Base-by-base conservation (phyloP, 2,329 filamentous ascomycete species). In the Penicillium fuscoglaucum region DNA sequence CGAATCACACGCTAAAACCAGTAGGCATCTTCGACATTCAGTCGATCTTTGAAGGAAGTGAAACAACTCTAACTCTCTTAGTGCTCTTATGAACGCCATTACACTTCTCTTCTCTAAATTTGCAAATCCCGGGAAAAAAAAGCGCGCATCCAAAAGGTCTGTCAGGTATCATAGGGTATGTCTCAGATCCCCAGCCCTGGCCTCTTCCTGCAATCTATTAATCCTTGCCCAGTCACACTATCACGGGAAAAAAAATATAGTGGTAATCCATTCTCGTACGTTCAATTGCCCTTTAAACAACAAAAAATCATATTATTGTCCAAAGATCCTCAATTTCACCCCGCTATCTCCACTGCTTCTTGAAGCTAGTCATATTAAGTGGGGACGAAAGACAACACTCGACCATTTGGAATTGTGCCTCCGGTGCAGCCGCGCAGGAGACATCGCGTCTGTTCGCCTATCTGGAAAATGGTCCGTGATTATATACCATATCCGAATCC, bases 1-100 rank as follows among this genome's bases (percentile, higher is more conserved):
- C 58, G 50, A 62, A 58, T 65, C 63, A 65, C 59, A 64, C 63
- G 61, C 64, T 60, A 65, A 62, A 35, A 50, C 26, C 31, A 56
- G 52, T 50, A 58, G 39, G 55, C 52, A 59, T 63, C 57, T 41
- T 59, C 51, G 52, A 59, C 44, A 52, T 44, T 54, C 39, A 33
- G 12, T 45, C 55, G 61, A 65, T 62, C 57, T 41, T 41, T 58
- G 46, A 50, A 40, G 21, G 26, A 7, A 35, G 59, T 56, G 50
- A 47, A 52, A 58, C 47, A 51, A 45, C 29, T 44, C 28, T 49
- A 45, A 45, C 39, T 53, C 33, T 33, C 31, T 44, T 56, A 51
- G 56, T 54, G 39, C 6, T 53, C 21, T 52, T 33, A 39, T 28
- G 39, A 44, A 10, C 4, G 9, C 19, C 17, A 28, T 46, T 5